Evolutionary conservation across 2,329 filamentous ascomycete genomes (phyloP).

Genomic region (Colletotrichum melonis): DNA sequence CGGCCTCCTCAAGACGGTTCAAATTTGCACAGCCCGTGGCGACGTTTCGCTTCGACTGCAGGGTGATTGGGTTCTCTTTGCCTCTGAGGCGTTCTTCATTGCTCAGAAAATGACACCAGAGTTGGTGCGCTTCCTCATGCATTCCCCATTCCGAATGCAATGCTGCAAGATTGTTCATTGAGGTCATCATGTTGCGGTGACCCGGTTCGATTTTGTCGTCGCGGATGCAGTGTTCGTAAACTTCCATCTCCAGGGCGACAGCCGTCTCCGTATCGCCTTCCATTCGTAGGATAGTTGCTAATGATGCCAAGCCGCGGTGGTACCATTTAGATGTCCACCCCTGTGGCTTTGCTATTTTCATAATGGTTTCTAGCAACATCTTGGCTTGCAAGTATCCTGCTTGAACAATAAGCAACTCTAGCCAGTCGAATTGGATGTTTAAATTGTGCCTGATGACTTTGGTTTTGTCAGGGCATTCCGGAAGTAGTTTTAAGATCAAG

Average conservation of each 20-base stretch:
- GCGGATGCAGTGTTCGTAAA: no score
- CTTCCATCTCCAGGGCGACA: no score
- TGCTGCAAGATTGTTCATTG: constrained; percentile 5
- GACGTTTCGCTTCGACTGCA: constrained; percentile 15
- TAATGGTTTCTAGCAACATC: no score
- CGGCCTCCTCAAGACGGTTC: constrained; percentile 47
- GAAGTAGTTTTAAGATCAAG: no score
- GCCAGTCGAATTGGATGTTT: no score
- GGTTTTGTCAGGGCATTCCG: no score
- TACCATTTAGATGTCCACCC: no score
- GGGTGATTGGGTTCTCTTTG: background rate
- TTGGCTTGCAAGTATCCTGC: no score
- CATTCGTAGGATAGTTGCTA: background rate
- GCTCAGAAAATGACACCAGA: background rate
- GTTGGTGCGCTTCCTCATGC: background rate
- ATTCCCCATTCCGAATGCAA: background rate
- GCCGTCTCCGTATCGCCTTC: background rate
- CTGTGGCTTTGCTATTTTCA: no score
- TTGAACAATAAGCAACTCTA: no score
- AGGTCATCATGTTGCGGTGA: background rate
- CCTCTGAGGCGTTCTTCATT: background rate
- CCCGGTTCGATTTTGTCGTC: no score
- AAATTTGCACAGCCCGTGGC: constrained; percentile 38
- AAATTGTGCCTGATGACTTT: no score
- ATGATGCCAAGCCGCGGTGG: background rate